Conservation (phyloP, 495 filamentous ascomycete species). For the Penicillium turbatum region DNA sequence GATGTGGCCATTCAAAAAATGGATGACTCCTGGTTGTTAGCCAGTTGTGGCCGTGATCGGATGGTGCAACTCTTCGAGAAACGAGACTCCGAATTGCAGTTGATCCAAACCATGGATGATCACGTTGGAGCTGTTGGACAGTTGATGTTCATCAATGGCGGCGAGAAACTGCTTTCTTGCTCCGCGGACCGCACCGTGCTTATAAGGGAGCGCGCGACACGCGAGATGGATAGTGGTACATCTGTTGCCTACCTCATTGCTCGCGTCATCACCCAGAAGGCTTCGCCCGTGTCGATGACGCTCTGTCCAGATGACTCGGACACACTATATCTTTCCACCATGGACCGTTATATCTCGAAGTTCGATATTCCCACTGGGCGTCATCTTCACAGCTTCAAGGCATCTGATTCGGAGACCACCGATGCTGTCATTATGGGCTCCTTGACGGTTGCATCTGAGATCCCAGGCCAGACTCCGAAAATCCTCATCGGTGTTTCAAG, state of each 20-base stretch:
- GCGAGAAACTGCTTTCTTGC: slow-evolving; percentile 72
- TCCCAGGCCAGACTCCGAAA: slow-evolving; percentile 37
- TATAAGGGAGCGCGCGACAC: slow-evolving; percentile 67
- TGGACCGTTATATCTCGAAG: slow-evolving; percentile 74
- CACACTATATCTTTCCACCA: slow-evolving; percentile 67
- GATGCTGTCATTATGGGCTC: slow-evolving; percentile 82
- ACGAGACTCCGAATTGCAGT: slow-evolving; percentile 46
- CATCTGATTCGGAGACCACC: slow-evolving; percentile 67
- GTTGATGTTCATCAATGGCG: slow-evolving; percentile 58
- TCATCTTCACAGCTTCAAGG: slow-evolving; percentile 68
- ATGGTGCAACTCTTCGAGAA: slow-evolving; percentile 82
- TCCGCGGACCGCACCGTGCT: slow-evolving; percentile 84
- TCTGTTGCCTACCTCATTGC: slow-evolving; percentile 70
- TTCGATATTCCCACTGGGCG: slow-evolving; percentile 73
- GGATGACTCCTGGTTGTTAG: slow-evolving; percentile 51
- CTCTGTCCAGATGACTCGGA: slow-evolving; percentile 55
- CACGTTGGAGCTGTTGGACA: slow-evolving; percentile 67
- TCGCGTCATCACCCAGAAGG: slow-evolving; percentile 72
- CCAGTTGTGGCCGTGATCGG: slow-evolving; percentile 80
- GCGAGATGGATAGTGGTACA: slow-evolving; percentile 58
- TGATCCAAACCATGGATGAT: slow-evolving; percentile 74
- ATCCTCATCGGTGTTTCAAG: slow-evolving; percentile 80
- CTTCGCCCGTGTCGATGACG: slow-evolving; percentile 81
- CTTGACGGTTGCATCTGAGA: slow-evolving; percentile 51
- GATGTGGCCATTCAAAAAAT: slow-evolving; percentile 61